phyloP scores from a whole-genome alignment of 257 asterid species.

The Solanum sitiens region DNA sequence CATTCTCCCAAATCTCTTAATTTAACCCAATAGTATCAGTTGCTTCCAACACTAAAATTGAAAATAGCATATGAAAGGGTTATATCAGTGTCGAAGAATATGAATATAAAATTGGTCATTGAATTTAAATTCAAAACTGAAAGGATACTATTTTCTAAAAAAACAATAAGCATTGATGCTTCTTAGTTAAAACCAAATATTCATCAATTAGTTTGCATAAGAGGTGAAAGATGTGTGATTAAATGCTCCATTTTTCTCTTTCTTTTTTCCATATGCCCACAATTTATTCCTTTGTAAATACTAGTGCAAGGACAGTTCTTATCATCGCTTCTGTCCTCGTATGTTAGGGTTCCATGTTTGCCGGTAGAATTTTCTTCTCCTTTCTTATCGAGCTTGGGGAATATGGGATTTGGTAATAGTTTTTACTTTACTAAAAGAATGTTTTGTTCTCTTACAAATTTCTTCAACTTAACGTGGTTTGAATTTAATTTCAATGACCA shows the following conservation, averaged over 20 bases:
- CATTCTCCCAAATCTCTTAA: too few species aligned
- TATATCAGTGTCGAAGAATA: too few species aligned
- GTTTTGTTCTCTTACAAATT: neutral
- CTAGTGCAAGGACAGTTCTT: neutral
- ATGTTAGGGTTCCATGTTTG: neutral
- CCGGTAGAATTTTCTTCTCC: neutral
- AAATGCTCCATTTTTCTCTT: neutral
- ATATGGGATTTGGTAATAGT: neutral
- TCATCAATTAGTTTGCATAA: neutral
- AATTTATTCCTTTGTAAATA: neutral
- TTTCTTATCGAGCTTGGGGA: neutral
- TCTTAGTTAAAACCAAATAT: neutral
- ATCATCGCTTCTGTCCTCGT: neutral
- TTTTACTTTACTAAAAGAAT: neutral
- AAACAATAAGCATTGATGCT: neutral
- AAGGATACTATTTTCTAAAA: too few species aligned
- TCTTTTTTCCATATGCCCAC: neutral
- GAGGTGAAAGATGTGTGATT: neutral
- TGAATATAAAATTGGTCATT: too few species aligned
- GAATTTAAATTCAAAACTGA: too few species aligned
- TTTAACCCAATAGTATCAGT: too few species aligned
- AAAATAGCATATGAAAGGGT: too few species aligned
- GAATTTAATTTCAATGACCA: neutral
- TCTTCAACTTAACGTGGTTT: neutral
- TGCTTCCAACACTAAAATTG: too few species aligned